Percentiles rank a stretch among this genome's conserved stretches.
These are phyloP conservation scores for Quercus bicolor DNA, from an alignment of 306 rosid genomes.

Conservation along the genomic window DNA sequence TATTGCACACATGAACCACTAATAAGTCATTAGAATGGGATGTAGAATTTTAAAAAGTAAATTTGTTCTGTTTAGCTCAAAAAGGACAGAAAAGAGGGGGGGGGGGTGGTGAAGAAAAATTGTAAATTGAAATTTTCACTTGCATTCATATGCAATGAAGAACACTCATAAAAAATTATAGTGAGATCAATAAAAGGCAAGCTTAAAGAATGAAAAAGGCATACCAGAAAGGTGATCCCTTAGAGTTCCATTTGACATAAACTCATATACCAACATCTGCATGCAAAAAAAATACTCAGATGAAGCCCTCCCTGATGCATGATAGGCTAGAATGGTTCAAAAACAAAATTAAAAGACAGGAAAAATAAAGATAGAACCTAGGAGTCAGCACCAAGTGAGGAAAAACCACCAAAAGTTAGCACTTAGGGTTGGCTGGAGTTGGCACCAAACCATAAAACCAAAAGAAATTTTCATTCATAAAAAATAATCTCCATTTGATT, in stretches of 20 bases:
- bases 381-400: no score
- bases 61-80: not conserved
- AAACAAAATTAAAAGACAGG: no score
- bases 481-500: no score
- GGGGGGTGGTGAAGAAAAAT: not conserved
- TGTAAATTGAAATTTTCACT: not conserved
- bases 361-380: no score
- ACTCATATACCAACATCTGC: conserved; percentile 98
- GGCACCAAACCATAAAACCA: no score
- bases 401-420: no score
- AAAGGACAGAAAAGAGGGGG: not conserved
- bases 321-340: no score
- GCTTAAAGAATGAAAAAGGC: not conserved
- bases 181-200: conserved; percentile 11
- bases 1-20: conserved; percentile 14
- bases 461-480: no score
- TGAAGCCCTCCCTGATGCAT: not conserved
- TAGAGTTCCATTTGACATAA: conserved; percentile 78
- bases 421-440: no score
- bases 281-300: conserved; percentile 18
- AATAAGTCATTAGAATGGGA: not conserved
- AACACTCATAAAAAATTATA: not conserved
- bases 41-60: not conserved
- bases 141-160: not conserved
- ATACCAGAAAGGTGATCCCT: conserved; percentile 93